Conservation (phyloP, 108 stramenopile species). For the Cyclotella sp. region DNA sequence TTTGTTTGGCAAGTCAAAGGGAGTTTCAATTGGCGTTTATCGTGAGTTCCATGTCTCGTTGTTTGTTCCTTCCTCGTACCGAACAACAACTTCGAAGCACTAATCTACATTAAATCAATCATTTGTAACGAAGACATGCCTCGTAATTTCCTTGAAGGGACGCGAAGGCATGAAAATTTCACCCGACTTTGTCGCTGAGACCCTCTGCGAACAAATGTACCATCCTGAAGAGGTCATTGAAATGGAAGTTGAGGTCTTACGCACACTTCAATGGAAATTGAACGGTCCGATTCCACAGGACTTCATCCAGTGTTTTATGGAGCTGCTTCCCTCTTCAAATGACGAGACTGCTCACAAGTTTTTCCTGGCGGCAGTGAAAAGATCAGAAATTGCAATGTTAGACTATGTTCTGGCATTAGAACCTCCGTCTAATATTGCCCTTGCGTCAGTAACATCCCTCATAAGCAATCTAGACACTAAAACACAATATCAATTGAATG, state of each 20-base stretch:
- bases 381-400: not conserved
- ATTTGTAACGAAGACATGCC: not conserved
- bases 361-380: not conserved
- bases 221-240: not conserved
- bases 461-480: not conserved
- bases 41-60: not conserved
- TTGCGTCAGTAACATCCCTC: not conserved
- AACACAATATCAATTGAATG: not conserved
- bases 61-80: not conserved
- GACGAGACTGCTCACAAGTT: not conserved
- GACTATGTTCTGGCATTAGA: not conserved
- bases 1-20: not conserved
- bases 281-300: slow-evolving; percentile 5
- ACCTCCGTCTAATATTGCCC: not conserved
- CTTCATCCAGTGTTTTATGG: not conserved
- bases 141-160: not conserved
- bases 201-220: not conserved
- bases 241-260: not conserved
- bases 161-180: slow-evolving; percentile 2
- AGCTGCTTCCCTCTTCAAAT: slow-evolving; percentile 1
- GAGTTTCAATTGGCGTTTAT: slow-evolving; percentile 7
- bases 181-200: not conserved
- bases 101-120: not conserved
- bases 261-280: not conserved
- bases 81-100: not conserved